Percentiles rank a stretch among this genome's conserved stretches.
phyloP scores from a whole-genome alignment of 305 asterid genomes.

The Fraxinus platypoda region DNA sequence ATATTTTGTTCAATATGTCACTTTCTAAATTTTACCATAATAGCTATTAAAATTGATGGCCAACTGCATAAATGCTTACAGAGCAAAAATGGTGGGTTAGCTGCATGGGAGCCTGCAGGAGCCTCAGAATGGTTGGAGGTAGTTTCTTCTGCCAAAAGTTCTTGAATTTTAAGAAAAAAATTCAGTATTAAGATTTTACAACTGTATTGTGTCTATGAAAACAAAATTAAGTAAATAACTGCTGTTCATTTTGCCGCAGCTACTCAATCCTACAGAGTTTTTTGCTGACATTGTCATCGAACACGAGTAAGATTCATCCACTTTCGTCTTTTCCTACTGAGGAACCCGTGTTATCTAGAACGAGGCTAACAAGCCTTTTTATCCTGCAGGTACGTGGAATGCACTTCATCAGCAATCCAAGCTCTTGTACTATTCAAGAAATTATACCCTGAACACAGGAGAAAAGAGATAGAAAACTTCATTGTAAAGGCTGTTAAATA shows the following conservation, averaged over 20 bases:
- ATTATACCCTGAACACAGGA: conserved; percentile 65
- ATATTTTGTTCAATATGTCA: not conserved
- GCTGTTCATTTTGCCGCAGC: conserved; percentile 29
- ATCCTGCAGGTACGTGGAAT: conserved; percentile 64
- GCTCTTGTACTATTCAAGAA: conserved; percentile 67
- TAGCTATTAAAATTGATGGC: not conserved
- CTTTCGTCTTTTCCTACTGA: not conserved
- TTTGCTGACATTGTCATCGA: conserved; percentile 71
- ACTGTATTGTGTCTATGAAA: not conserved
- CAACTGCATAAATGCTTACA: conserved; percentile 26
- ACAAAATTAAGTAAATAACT: not conserved
- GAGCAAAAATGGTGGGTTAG: conserved; percentile 94
- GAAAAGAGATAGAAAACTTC: conserved; percentile 55
- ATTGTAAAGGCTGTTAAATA: conserved; percentile 50
- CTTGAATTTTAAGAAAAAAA: not conserved
- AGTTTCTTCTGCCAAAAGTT: not conserved
- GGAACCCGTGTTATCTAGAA: not conserved
- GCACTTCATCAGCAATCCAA: conserved; percentile 79
- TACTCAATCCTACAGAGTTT: conserved; percentile 83
- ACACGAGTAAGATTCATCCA: conserved; percentile 64
- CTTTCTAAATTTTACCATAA: not conserved
- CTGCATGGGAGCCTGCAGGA: conserved; percentile 98
- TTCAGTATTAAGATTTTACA: not conserved
- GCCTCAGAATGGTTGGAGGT: conserved; percentile 86
- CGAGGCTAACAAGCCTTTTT: conserved; percentile 3